Base-by-base conservation (phyloP, 106 monocot species). In the Dendrobium catenatum region DNA sequence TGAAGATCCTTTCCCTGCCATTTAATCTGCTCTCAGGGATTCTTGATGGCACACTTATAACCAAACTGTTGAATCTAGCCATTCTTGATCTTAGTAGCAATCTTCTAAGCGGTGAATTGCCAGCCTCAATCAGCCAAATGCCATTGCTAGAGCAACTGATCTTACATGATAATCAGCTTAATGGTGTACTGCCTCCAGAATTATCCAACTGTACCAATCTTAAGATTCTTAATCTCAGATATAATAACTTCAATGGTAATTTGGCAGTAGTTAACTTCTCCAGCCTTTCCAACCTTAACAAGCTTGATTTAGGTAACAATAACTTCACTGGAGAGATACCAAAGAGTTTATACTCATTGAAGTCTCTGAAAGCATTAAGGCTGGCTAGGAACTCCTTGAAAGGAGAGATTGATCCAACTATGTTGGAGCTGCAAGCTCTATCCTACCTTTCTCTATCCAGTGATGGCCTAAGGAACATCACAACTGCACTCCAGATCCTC, bases 241-340 rank as follows among this genome's bases (percentile, higher is more conserved):
- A 29, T 10, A 80, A 80, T 48, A 70, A 11, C 19, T 70, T 80
- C 48, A 31, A 24, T 9, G 80, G 80, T 4, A 16, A 19, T 76
- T 19, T 76, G 44, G 46, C 33, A 2, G 51, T 9, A 7, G 6
- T 80, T 2, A 72, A 80, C 31, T 80, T 68, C 72, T 48, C 80
- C n/a, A 42, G 68, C 4, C 48, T 80, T 31, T 48, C 70, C 70
- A 68, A 49, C 67, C 47, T 80, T 11, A 70, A 19, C 27, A 31
- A 72, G 26, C 72, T 80, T n/a, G 70, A 80, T 72, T 70, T 80
- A 46, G 80, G 80, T 3, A 70, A 68, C 46, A 80, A 80, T 31
- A 31, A 48, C 19, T 72, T 80, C 49, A 70, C 49, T 15, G 72
- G 70, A 48, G 15, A 68, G 0, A 80, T 80, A 29, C 72, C 80